These are phyloP conservation scores for Mallotus repandus DNA, from an alignment of 441 rosid species.

Conservation along the genomic window DNA sequence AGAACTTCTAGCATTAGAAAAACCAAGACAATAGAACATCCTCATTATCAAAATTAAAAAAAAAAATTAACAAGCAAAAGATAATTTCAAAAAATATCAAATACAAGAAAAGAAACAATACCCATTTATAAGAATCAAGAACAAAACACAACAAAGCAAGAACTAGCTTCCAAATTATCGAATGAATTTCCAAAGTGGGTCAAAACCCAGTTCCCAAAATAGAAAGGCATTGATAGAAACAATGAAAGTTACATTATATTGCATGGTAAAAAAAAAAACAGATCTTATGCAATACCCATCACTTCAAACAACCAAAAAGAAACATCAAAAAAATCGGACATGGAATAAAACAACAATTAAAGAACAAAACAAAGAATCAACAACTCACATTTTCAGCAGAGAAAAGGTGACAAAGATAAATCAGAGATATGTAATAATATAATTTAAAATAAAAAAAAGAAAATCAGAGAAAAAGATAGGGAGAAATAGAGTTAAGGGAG, in stretches of 20 bases:
- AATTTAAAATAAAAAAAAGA: neutral
- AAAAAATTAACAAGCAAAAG: neutral
- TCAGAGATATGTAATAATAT: neutral
- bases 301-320: neutral
- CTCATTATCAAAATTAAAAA: constrained; percentile 15
- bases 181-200: neutral
- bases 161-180: constrained; percentile 14
- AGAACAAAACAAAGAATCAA: constrained; percentile 10
- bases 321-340: neutral
- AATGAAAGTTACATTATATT: neutral
- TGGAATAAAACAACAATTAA: neutral
- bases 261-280: neutral
- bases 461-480: neutral
- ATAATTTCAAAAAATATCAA: neutral
- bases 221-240: constrained; percentile 7
- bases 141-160: neutral
- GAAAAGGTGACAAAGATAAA: neutral
- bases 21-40: constrained; percentile 22
- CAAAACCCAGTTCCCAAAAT: constrained; percentile 2
- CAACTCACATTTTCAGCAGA: too few species aligned
- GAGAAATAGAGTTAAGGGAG: constrained; percentile 15
- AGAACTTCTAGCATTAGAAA: constrained; percentile 13
- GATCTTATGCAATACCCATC: constrained; percentile 8
- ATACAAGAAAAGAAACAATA: neutral
- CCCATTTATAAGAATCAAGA: neutral